Percentiles rank a stretch among this genome's conserved stretches.
phyloP scores from a whole-genome alignment of 2,329 filamentous ascomycete genomes.

The Podosphaera leucotricha region DNA sequence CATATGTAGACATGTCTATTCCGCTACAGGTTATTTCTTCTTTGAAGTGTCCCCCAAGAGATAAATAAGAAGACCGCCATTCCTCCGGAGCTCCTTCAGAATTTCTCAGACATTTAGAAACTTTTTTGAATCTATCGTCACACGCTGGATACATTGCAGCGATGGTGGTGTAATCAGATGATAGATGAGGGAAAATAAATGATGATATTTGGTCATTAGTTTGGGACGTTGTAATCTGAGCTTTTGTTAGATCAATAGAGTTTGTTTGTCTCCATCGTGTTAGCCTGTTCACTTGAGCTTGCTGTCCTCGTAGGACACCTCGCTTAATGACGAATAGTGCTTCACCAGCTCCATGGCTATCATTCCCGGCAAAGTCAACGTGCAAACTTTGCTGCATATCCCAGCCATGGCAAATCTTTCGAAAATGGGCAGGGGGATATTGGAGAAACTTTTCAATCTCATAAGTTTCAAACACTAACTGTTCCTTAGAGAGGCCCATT shows the following conservation, averaged over 20 bases:
- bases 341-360: slow-evolving; percentile 55
- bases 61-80: slow-evolving; percentile 40
- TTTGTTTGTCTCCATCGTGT: slow-evolving; percentile 24
- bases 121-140: background rate
- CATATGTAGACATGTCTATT: slow-evolving; percentile 52
- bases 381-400: slow-evolving; percentile 72
- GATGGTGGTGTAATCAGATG: no score
- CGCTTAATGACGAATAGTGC: slow-evolving; percentile 50
- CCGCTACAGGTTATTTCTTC: slow-evolving; percentile 44
- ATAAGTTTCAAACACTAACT: slow-evolving; percentile 51
- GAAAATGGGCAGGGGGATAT: slow-evolving; percentile 55
- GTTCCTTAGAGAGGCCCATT: slow-evolving; percentile 45
- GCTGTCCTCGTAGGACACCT: slow-evolving; percentile 20
- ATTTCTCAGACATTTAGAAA: background rate
- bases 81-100: slow-evolving; percentile 23
- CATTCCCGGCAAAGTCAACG: slow-evolving; percentile 71
- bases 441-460: slow-evolving; percentile 59
- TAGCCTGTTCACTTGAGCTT: slow-evolving; percentile 30
- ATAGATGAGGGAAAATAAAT: background rate
- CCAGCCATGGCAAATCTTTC: slow-evolving; percentile 60
- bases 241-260: slow-evolving; percentile 7
- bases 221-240: no score
- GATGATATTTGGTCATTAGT: background rate
- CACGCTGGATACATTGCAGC: background rate
- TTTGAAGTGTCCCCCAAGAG: slow-evolving; percentile 33